Percentiles rank a stretch among this genome's conserved stretches.
These are phyloP conservation scores for Toxoplasma gondii DNA, from an alignment of 169 alveolate genomes.

Conservation along the genomic window DNA sequence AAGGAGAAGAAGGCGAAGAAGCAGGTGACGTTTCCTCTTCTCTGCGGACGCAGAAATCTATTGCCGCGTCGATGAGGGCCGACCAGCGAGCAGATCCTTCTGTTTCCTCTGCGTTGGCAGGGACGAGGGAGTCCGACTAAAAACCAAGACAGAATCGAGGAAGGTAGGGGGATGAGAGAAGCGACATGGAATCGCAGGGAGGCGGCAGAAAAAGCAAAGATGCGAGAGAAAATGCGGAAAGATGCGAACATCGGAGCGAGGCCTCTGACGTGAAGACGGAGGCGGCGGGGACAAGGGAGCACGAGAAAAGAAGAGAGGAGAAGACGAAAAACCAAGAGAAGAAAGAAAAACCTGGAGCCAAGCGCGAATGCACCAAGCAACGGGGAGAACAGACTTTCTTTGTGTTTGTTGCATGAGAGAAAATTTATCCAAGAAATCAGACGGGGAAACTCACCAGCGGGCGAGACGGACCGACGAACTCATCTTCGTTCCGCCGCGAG, in stretches of 20 bases:
- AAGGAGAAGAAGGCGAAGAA: no score
- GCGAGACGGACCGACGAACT: no score
- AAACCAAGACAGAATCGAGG: not conserved
- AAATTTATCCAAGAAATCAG: no score
- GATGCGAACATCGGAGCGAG: not conserved
- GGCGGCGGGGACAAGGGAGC: no score
- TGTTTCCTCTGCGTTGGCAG: not conserved
- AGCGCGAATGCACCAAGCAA: no score
- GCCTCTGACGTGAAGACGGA: no score
- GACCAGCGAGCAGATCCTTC: not conserved
- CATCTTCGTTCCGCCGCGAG: no score
- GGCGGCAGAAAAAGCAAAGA: not conserved
- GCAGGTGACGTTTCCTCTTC: not conserved
- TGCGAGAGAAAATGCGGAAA: not conserved
- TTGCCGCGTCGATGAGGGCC: slow-evolving; percentile 14
- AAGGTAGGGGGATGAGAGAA: no score
- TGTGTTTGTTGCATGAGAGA: no score
- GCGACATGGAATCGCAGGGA: not conserved
- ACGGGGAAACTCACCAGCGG: no score
- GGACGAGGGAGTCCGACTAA: not conserved
- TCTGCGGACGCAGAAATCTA: not conserved
- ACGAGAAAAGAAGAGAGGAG: not conserved
- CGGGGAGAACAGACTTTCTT: no score
- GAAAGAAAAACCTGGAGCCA: no score
- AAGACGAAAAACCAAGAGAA: not conserved